A percentile compares a stretch with the other conserved stretches of the same genome.
Evolutionary conservation across 768 basidiomycete species (phyloP).

Genomic region (Pilatotrama ljubarskyi): DNA sequence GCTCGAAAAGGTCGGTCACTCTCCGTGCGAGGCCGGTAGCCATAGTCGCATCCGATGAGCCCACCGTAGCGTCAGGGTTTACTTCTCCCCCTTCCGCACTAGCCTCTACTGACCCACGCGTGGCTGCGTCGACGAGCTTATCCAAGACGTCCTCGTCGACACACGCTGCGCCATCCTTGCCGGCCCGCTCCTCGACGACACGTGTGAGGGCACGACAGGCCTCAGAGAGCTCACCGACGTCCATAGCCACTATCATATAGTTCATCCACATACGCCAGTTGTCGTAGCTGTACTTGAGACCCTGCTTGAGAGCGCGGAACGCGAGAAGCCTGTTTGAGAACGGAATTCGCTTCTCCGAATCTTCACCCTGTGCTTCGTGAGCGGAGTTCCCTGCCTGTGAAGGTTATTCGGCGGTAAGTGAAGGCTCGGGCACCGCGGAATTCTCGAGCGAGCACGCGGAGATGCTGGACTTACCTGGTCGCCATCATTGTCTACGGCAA

Average conservation of each 20-base stretch:
- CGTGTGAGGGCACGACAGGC: conserved; percentile 81
- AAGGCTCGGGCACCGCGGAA: conserved; percentile 7
- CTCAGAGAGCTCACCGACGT: conserved; percentile 90
- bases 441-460: conserved; percentile 1
- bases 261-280: conserved; percentile 99
- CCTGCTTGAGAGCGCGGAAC: conserved; percentile 89
- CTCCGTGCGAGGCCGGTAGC: conserved; percentile 66
- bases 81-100: conserved; percentile 24
- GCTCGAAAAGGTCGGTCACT: conserved; percentile 73
- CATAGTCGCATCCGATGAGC: conserved; percentile 52
- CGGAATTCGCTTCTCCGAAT: conserved; percentile 40
- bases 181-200: conserved; percentile 74
- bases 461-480: conserved; percentile 18
- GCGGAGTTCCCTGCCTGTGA: conserved; percentile 13
- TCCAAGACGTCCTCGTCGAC: conserved; percentile 90
- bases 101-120: conserved; percentile 47
- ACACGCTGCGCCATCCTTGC: conserved; percentile 48
- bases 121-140: conserved; percentile 85
- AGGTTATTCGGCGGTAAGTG: conserved; percentile 3
- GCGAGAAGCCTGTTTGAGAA: conserved; percentile 84
- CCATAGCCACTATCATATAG: conserved; percentile 91
- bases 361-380: conserved; percentile 11
- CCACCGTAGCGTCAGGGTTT: conserved; percentile 4
- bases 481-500: conserved; percentile 29
- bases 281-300: conserved; percentile 79